Evolutionary conservation across 2,329 filamentous ascomycete species (phyloP).

Genomic region (Aspergillus puulaauensis): DNA sequence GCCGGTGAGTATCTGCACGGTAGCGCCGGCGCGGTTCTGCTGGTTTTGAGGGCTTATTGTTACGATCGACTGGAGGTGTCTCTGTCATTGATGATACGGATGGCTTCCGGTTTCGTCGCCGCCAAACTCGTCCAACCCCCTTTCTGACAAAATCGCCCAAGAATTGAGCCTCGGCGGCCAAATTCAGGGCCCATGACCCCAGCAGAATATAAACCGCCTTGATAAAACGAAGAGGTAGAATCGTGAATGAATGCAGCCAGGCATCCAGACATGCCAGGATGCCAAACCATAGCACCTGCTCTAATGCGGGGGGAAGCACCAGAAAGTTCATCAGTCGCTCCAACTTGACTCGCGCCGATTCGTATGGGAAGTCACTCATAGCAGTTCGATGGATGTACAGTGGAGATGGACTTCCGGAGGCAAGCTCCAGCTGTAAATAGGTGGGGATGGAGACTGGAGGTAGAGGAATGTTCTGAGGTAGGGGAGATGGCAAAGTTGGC

Average conservation of each 20-base stretch:
- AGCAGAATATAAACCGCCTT: conserved; percentile 75
- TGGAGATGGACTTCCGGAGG: conserved; percentile 60
- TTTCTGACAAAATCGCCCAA: conserved; percentile 74
- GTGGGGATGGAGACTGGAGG: conserved; percentile 64
- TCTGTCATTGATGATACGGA: conserved; percentile 13
- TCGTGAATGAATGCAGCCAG: conserved; percentile 96
- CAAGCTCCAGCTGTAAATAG: conserved; percentile 65
- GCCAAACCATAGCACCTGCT: conserved; percentile 83
- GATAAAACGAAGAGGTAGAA: conserved; percentile 83
- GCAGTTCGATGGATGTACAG: conserved; percentile 62
- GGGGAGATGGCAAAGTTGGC: conserved; percentile 42
- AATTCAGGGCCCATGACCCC: conserved; percentile 73
- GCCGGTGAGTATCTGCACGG: conserved; percentile 31
- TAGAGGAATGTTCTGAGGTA: conserved; percentile 56
- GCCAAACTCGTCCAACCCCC: conserved; percentile 78
- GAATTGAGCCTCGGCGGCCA: conserved; percentile 70
- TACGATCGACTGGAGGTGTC: conserved; percentile 18
- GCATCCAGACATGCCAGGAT: conserved; percentile 88
- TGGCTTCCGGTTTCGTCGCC: conserved; percentile 42
- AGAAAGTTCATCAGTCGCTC: conserved; percentile 89
- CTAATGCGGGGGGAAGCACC: conserved; percentile 75
- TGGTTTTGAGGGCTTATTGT: conserved; percentile 15
- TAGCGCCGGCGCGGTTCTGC: conserved; percentile 27
- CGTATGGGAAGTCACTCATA: conserved; percentile 70
- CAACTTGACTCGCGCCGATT: conserved; percentile 88